These are phyloP conservation scores for Sambucus nigra DNA, from an alignment of 129 eudicot genomes.

Conservation along the genomic window DNA sequence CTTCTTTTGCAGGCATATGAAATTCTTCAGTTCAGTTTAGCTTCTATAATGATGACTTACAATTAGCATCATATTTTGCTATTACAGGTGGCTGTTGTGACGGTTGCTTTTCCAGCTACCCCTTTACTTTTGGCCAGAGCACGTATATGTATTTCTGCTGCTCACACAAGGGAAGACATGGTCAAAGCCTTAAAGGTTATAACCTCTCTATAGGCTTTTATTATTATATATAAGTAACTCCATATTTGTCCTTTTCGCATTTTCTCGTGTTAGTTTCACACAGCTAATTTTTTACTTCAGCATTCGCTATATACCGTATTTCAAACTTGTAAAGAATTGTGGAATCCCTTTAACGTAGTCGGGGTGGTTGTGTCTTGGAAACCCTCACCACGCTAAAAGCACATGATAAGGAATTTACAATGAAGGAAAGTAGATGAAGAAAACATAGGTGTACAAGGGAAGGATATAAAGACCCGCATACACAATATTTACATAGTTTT, in stretches of 20 bases:
- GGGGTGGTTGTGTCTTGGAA: no score
- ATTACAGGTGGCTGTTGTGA: slow-evolving; percentile 79
- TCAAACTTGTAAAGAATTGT: no score
- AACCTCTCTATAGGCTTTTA: background rate
- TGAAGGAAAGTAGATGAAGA: no score
- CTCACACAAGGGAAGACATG: slow-evolving; percentile 93
- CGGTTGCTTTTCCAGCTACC: slow-evolving; percentile 90
- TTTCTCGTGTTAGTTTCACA: no score
- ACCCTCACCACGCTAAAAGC: no score
- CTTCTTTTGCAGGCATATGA: background rate
- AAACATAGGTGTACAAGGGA: no score
- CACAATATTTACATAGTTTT: no score
- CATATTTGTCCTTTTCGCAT: background rate
- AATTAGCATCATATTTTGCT: background rate
- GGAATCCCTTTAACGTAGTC: no score
- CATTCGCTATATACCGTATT: no score
- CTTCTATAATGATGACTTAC: slow-evolving; percentile 2
- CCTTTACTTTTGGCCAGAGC: slow-evolving; percentile 86
- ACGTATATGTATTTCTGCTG: slow-evolving; percentile 95
- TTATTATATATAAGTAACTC: background rate
- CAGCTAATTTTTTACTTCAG: no score
- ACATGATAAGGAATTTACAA: no score
- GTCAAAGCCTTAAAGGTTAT: slow-evolving; percentile 75
- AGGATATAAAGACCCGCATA: no score
- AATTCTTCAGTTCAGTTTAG: background rate